Evolutionary conservation across 331 rosid genomes (phyloP).

Genomic region (Saraca asoca): DNA sequence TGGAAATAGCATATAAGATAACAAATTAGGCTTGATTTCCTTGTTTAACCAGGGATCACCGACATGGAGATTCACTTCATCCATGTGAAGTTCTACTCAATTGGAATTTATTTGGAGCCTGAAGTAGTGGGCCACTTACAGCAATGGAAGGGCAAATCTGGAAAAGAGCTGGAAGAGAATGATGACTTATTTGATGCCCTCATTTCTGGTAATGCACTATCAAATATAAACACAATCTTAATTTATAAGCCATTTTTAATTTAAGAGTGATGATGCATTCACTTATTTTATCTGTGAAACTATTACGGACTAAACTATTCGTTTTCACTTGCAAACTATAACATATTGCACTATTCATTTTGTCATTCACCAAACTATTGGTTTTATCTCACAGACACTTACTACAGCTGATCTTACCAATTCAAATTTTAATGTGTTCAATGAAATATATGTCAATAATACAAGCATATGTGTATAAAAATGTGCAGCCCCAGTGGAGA

Average conservation of each 20-base stretch:
- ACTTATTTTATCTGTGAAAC: no score
- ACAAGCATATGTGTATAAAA: neutral
- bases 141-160: conserved; percentile 75
- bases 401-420: no score
- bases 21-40: conserved; percentile 15
- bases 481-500: conserved; percentile 78
- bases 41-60: conserved; percentile 57
- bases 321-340: no score
- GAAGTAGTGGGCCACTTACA: conserved; percentile 65
- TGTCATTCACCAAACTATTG: no score
- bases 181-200: conserved; percentile 87
- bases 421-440: neutral
- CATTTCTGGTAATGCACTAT: conserved; percentile 56
- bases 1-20: neutral
- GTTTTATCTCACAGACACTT: no score
- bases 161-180: conserved; percentile 55
- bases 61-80: conserved; percentile 93
- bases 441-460: neutral
- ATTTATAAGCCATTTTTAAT: no score
- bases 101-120: conserved; percentile 83
- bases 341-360: no score
- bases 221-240: neutral
- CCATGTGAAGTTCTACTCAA: conserved; percentile 84
- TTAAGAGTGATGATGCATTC: no score
- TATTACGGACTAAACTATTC: no score